A percentile compares a stretch with the other conserved stretches of the same genome.
Evolutionary conservation across 179 eudicot genomes (phyloP).

Genomic region (Camellia oleifera): DNA sequence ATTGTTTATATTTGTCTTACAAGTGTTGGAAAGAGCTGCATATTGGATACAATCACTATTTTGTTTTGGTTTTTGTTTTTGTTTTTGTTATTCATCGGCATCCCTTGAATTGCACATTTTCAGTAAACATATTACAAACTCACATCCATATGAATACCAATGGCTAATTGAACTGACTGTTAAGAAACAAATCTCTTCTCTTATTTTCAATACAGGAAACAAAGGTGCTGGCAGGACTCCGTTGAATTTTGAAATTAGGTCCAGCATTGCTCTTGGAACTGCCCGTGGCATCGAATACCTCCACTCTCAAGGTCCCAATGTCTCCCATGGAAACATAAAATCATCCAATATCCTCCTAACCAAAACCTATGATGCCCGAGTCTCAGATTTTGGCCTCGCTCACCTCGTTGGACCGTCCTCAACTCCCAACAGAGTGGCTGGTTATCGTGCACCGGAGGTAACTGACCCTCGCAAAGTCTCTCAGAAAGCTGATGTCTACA

Average conservation of each 20-base stretch:
- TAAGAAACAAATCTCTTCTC: not conserved
- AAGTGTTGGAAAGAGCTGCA: not conserved
- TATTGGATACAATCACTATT: not conserved
- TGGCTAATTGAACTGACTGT: not conserved
- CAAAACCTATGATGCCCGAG: conserved; percentile 43
- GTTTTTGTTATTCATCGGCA: not conserved
- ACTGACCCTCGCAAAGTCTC: conserved; percentile 58
- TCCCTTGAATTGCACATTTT: not conserved
- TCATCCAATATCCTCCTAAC: conserved; percentile 60
- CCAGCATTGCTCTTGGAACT: conserved; percentile 49
- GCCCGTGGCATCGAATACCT: conserved; percentile 53
- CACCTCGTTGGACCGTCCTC: conserved; percentile 43
- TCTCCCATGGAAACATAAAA: conserved; percentile 57
- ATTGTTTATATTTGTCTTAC: not conserved
- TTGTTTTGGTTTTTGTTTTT: conserved; percentile 5
- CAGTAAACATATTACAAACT: not conserved
- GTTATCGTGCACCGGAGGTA: conserved; percentile 71
- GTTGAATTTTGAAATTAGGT: conserved; percentile 55
- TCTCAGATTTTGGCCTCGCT: conserved; percentile 52
- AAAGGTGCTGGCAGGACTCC: conserved; percentile 60
- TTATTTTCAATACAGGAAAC: conserved; percentile 37
- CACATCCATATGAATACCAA: not conserved
- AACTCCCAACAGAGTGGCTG: conserved; percentile 52
- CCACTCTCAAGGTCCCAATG: conserved; percentile 38
- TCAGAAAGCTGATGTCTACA: conserved; percentile 64